Conservation (phyloP, 768 basidiomycete species). For the Leccinum subtestaceum region DNA sequence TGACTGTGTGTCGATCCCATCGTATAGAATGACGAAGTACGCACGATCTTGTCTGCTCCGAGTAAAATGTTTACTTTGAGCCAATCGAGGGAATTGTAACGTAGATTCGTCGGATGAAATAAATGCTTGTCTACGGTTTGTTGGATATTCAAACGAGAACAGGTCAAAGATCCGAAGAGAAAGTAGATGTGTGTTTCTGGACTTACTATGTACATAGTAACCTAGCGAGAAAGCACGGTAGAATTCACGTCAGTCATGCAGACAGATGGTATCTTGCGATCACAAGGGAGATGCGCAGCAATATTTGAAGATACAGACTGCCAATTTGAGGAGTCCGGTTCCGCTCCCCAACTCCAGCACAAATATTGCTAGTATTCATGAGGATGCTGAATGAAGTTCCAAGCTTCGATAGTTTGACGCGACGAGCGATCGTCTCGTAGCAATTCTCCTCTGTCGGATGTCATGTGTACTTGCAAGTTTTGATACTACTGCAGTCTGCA, state of each 20-base stretch:
- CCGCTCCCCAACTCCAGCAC: slow-evolving; percentile 78
- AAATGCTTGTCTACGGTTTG: slow-evolving; percentile 52
- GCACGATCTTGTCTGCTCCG: slow-evolving; percentile 49
- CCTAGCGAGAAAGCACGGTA: slow-evolving; percentile 56
- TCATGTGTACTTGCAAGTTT: too few relatives aligned
- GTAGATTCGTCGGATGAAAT: slow-evolving; percentile 40
- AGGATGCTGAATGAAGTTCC: too few relatives aligned
- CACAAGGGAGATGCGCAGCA: background rate
- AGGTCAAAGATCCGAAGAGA: background rate
- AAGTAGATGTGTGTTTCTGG: background rate
- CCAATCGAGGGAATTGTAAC: slow-evolving; percentile 47
- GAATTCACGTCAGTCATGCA: slow-evolving; percentile 67
- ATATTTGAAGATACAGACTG: slow-evolving; percentile 33
- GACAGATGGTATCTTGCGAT: slow-evolving; percentile 24
- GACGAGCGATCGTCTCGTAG: too few relatives aligned
- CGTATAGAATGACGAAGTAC: slow-evolving; percentile 11
- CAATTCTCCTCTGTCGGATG: too few relatives aligned
- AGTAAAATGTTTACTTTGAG: slow-evolving; percentile 37
- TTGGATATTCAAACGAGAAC: background rate
- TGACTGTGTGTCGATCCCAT: too few relatives aligned
- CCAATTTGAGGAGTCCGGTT: slow-evolving; percentile 54
- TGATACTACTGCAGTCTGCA: too few relatives aligned
- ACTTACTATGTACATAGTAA: slow-evolving; percentile 63
- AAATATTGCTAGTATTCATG: too few relatives aligned
- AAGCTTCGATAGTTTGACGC: too few relatives aligned